Evolutionary conservation across 148 eudicot genomes (phyloP).

Genomic region (Oxyria digyna): DNA sequence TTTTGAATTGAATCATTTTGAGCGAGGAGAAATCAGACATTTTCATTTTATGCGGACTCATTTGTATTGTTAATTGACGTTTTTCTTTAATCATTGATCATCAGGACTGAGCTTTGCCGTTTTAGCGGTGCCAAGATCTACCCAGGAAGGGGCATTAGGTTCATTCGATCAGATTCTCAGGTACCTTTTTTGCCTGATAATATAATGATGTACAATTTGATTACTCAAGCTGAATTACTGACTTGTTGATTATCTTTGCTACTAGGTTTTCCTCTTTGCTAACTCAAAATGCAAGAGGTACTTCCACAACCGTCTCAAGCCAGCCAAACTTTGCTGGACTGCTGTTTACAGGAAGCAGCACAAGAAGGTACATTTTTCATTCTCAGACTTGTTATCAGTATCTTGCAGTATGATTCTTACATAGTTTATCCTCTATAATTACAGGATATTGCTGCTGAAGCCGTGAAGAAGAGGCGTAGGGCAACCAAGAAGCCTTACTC

Average conservation of each 20-base stretch:
- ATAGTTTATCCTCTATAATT: not conserved
- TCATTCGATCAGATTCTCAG: slow-evolving; percentile 9
- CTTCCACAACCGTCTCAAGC: slow-evolving; percentile 57
- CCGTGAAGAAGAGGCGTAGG: slow-evolving; percentile 66
- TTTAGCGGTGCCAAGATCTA: slow-evolving; percentile 7
- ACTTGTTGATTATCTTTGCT: not conserved
- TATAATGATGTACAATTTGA: not conserved
- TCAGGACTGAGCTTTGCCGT: slow-evolving; percentile 10
- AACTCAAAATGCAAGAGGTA: slow-evolving; percentile 66
- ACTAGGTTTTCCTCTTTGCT: slow-evolving; percentile 48
- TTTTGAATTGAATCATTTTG: not conserved
- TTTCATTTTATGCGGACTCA: not conserved
- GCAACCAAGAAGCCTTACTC: slow-evolving; percentile 62
- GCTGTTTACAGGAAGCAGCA: slow-evolving; percentile 66
- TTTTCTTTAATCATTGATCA: not conserved
- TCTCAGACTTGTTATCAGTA: not conserved
- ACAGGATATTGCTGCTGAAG: slow-evolving; percentile 53
- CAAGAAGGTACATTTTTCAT: slow-evolving; percentile 37
- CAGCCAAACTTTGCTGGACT: slow-evolving; percentile 58
- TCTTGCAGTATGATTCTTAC: not conserved
- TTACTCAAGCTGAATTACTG: not conserved
- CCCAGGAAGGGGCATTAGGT: slow-evolving; percentile 7
- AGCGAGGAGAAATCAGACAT: not conserved
- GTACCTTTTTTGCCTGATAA: not conserved
- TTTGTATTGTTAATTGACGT: not conserved